Conservation (phyloP, 2,329 filamentous ascomycete species). For the Diaporthe sp. region DNA sequence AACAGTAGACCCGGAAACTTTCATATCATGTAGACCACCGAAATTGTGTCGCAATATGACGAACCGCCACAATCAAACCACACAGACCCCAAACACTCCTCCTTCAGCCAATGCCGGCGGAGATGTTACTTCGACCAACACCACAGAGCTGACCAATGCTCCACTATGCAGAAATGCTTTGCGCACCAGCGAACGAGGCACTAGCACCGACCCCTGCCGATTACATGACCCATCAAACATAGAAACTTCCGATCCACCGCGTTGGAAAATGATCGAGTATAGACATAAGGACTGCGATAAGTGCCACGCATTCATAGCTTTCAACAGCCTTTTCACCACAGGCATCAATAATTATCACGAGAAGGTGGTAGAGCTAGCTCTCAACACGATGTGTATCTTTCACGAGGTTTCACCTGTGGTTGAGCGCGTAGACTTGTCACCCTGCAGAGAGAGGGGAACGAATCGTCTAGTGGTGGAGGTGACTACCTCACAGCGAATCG, state of each 20-base stretch:
- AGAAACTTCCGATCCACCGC: too few species aligned
- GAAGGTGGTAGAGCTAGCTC: background rate
- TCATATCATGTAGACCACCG: fast-evolving
- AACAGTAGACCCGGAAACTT: fast-evolving
- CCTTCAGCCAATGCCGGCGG: background rate
- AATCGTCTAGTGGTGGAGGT: background rate
- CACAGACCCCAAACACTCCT: background rate
- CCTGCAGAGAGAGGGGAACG: background rate
- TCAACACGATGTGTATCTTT: background rate
- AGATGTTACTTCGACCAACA: too few species aligned
- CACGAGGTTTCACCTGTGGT: background rate
- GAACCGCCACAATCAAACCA: background rate
- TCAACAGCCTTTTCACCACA: background rate
- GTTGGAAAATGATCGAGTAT: background rate
- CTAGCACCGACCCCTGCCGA: background rate
- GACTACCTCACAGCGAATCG: background rate
- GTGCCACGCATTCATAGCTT: background rate
- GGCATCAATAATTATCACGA: background rate
- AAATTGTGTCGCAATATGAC: background rate
- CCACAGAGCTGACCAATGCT: background rate
- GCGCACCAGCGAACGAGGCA: background rate
- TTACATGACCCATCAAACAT: background rate
- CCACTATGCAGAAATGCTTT: background rate
- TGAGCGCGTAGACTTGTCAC: background rate
- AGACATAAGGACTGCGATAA: background rate